Evolutionary conservation across 352 stramenopile genomes (phyloP).

Genomic region (Pythium vanterpoolii): DNA sequence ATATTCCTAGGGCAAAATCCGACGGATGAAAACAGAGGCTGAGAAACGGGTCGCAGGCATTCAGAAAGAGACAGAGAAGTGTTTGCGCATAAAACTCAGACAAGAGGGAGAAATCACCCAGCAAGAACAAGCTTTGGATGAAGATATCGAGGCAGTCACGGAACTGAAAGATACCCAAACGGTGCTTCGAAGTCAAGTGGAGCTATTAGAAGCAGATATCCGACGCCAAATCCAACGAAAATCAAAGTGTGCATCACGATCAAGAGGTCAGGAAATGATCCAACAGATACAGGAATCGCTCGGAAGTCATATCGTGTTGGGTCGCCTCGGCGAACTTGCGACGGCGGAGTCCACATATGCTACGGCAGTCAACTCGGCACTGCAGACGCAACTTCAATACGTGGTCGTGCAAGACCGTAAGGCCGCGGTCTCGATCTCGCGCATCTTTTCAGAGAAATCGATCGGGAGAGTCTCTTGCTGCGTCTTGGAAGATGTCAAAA

Average conservation of each 20-base stretch:
- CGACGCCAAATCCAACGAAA: neutral
- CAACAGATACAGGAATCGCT: neutral
- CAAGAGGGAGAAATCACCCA: neutral
- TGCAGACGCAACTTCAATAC: conserved; percentile 14
- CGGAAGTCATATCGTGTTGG: conserved; percentile 1
- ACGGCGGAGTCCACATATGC: neutral
- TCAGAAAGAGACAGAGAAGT: neutral
- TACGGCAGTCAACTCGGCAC: conserved; percentile 20
- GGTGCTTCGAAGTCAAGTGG: neutral
- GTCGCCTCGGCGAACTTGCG: conserved; percentile 16
- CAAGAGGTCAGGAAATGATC: conserved; percentile 4
- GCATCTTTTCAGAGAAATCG: conserved; percentile 11
- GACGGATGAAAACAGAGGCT: neutral
- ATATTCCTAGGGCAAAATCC: neutral
- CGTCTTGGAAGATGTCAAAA: conserved; percentile 21
- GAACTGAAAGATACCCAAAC: neutral
- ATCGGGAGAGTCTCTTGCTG: conserved; percentile 27
- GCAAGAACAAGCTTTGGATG: neutral
- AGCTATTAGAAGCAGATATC: neutral
- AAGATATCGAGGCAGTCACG: neutral
- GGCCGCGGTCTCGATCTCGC: conserved; percentile 15
- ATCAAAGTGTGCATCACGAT: neutral
- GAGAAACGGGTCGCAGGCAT: neutral
- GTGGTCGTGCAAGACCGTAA: conserved; percentile 21
- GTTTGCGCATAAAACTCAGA: neutral